Evolutionary conservation across 169 alveolate genomes (phyloP).

Genomic region (Eimeria maxima): DNA sequence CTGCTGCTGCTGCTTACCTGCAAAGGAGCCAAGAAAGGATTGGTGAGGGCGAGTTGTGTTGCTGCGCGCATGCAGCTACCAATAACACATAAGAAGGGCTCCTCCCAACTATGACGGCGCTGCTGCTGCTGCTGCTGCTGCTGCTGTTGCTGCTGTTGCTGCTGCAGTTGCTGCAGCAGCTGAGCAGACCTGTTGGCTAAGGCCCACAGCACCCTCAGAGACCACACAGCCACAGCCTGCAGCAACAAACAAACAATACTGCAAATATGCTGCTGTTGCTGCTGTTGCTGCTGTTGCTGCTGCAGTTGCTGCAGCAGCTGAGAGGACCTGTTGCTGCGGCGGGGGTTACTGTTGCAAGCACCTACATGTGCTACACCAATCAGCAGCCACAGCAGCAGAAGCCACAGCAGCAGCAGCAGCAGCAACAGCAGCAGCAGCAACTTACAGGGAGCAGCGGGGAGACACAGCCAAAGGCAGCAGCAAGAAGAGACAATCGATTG

Average conservation of each 20-base stretch:
- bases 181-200: conserved; percentile 10
- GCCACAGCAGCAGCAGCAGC: conserved; percentile 23
- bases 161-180: conserved; percentile 57
- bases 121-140: conserved; percentile 20
- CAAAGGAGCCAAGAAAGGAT: conserved; percentile 33
- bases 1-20: conserved; percentile 12
- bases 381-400: not conserved
- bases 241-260: not conserved
- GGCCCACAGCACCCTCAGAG: conserved; percentile 30
- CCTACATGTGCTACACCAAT: not conserved
- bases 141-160: conserved; percentile 25
- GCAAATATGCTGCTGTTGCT: not conserved
- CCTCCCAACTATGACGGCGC: not conserved
- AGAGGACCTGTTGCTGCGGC: not conserved
- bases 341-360: no score
- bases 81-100: not conserved
- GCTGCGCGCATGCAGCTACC: conserved; percentile 28
- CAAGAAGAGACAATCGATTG: conserved; percentile 26
- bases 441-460: conserved; percentile 37
- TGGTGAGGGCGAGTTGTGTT: conserved; percentile 40
- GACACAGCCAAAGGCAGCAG: conserved; percentile 55
- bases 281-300: conserved; percentile 40
- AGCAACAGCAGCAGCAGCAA: not conserved
- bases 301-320: conserved; percentile 33
- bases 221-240: conserved; percentile 54